Conservation (phyloP, 495 filamentous ascomycete species). For the Hamigera avellanea region DNA sequence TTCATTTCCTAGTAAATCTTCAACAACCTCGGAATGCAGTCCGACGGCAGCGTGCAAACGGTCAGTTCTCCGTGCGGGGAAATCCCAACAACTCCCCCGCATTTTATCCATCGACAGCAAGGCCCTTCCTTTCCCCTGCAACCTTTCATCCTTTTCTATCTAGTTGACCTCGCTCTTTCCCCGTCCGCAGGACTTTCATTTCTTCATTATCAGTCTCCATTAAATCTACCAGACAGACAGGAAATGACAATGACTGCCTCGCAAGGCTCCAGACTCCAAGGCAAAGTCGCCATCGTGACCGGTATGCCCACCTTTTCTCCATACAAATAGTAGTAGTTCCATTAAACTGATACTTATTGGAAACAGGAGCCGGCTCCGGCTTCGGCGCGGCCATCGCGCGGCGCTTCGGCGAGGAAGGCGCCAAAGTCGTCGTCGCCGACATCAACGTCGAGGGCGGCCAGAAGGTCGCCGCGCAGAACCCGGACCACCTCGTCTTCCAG, state of each 20-base stretch:
- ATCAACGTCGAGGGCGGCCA: constrained; percentile 43
- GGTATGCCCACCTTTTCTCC: constrained; percentile 36
- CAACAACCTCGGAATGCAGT: no score
- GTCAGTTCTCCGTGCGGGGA: no score
- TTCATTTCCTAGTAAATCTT: no score
- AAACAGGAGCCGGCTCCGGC: constrained; percentile 41
- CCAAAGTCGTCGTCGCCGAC: constrained; percentile 46
- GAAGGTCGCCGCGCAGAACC: constrained; percentile 30
- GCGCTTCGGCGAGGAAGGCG: constrained; percentile 46
- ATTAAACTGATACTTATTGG: constrained; percentile 9
- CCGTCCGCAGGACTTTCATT: no score
- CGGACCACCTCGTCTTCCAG: constrained; percentile 30
- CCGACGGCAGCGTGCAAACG: no score
- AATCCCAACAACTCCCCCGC: no score
- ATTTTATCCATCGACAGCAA: no score
- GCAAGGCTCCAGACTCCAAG: constrained; percentile 42
- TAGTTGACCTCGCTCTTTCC: no score
- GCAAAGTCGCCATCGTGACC: constrained; percentile 91
- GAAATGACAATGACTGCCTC: constrained; percentile 2
- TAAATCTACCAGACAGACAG: no score
- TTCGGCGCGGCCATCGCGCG: constrained; percentile 47
- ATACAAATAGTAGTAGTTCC: neutral
- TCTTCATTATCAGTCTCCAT: no score
- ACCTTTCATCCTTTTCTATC: no score
- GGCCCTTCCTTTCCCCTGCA: no score